Percentiles rank a stretch among this genome's conserved stretches.
phyloP scores from a whole-genome alignment of 306 rosid genomes.

The Quercus ilex region DNA sequence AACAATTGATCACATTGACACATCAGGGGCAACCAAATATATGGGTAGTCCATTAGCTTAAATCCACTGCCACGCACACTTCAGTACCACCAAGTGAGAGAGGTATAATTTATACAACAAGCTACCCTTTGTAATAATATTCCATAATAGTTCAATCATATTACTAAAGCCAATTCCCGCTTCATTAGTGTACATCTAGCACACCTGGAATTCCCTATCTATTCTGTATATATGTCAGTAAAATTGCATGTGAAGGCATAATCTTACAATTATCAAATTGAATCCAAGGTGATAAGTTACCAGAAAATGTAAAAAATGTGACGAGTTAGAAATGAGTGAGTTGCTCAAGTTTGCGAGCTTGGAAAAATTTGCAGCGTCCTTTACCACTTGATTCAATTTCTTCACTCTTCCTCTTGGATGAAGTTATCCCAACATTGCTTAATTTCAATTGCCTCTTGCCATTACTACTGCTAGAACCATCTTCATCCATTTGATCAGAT shows the following conservation, averaged over 20 bases:
- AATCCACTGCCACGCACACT: no score
- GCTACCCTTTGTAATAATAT: not conserved
- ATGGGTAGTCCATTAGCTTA: no score
- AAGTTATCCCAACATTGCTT: conserved; percentile 65
- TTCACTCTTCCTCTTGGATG: conserved; percentile 78
- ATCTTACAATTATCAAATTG: not conserved
- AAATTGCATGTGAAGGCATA: not conserved
- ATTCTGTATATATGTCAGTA: not conserved
- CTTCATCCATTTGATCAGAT: conserved; percentile 61
- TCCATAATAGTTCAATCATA: not conserved
- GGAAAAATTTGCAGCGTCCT: conserved; percentile 79
- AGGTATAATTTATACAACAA: not conserved
- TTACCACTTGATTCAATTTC: conserved; percentile 87
- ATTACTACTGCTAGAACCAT: conserved; percentile 31
- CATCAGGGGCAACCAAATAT: no score
- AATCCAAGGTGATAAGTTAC: not conserved
- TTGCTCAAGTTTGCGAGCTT: conserved; percentile 80
- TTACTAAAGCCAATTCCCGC: not conserved
- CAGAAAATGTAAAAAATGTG: not conserved
- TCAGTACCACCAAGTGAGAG: not conserved
- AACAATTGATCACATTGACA: no score
- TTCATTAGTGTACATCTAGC: not conserved
- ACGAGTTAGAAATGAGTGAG: conserved; percentile 42
- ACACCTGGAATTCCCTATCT: not conserved
- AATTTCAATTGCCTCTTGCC: conserved; percentile 73